Base-by-base conservation (phyloP, 2,329 filamentous ascomycete genomes). In the Alternaria conjuncta region DNA sequence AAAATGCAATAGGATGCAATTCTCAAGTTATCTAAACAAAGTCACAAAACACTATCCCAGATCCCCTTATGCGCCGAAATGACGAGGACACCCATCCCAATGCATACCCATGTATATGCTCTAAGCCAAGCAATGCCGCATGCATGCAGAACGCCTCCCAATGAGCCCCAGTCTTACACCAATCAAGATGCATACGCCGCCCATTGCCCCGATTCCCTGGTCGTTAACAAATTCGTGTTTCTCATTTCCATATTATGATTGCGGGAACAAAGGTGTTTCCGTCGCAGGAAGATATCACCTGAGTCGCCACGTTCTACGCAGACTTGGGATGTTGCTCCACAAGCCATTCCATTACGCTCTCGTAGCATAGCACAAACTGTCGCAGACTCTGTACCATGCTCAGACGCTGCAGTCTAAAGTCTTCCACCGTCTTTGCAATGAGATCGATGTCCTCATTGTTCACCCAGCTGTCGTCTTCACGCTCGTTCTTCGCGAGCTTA, bases 371-470 rank as follows among this genome's bases (percentile, higher is more conserved):
- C 54, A 97, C 95, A 81, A 92, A 98, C 79, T 99, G 96, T 64
- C 93, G 86, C 61, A 98, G 82, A 73, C 92, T 97, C 81, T 98
- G 96, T 46, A 99, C 95, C 94, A 98, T 99, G 80, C 94, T 97
- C 20, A 97, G 82, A 68, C 96, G 85, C 82, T 99, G 96, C 53
- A 87, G 84, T 60, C 96, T 86, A 79, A 99, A 97, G 72, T 97
- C 94, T 71, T 96, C 92, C 2, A 99, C 95, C 0, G 94, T 96
- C 77, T 89, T 90, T 66, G 92, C 90, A 51, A 99, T 89, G 63
- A 98, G 80, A 78, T 99, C 96, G 2, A 92, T 76, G 25, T 88
- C 86, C 50, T 92, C 88, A 65, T 91, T 86, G 13, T 85, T 81
- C n/a, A 94, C 77, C 92, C 92, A 97, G 18, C 82, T 82, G 2